Base-by-base conservation (phyloP, 106 monocot genomes). In the Ottelia alismoides region DNA sequence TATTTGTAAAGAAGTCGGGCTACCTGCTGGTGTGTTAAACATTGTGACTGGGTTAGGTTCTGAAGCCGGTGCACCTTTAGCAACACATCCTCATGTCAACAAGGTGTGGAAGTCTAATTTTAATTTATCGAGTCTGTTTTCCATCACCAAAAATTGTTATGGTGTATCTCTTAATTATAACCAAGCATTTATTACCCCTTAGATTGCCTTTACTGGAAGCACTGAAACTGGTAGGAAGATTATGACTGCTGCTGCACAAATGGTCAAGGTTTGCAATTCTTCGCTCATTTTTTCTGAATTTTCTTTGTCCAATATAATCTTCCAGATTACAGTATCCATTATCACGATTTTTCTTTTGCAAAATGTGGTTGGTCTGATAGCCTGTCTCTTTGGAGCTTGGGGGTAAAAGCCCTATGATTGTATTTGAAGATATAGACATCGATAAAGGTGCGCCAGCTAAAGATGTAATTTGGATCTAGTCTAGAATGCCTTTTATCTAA, bases 371-470 rank as follows among this genome's bases (percentile, higher is more conserved):
- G n/a, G n/a, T n/a, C n/a, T n/a, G n/a, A 22, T 67, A 96, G 96
- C 88, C 96, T 58, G 76, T 96, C 72, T 85, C 96, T 21, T 70
- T 96, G 85, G 96, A 96, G 61, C 96, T 96, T 72, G 96, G 96
- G 45, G 96, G 96, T 17, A 96, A 96, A 82, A 96, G 96, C 73
- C 96, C 96, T 20, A 72, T 89, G 51, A 31, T 96, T 63, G 73
- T 96, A 51, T 96, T 89, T 85, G 96, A 85, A 74, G 96, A 96
- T 60, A 85, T 96, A 29, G 89, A 96, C 51, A 74, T 96, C 64
- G 96, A 89, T 2, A 96, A 89, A 85, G 96, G 96, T n/a, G n/a
- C n/a, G n/a, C n/a, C n/a, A n/a, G n/a, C n/a, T n/a, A n/a, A n/a
- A n/a, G n/a, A n/a, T n/a, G n/a, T n/a, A n/a, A n/a, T n/a, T n/a